A percentile compares a stretch with the other conserved stretches of the same genome.
phyloP scores from a whole-genome alignment of 176 grass and related monocot genomes.

The Oryza nivara region DNA sequence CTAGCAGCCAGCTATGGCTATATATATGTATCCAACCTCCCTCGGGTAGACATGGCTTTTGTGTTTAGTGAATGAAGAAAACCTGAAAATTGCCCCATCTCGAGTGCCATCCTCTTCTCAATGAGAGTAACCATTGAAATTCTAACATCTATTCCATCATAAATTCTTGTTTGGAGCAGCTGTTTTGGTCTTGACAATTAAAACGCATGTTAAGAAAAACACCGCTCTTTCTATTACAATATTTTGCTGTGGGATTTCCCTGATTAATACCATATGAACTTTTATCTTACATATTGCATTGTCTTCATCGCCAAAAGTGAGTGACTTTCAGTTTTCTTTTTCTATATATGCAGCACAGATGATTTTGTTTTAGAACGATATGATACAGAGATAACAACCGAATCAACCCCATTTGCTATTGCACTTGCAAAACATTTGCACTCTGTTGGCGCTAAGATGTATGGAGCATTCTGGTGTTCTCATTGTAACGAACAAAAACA shows the following conservation, averaged over 20 bases:
- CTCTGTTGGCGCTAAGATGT: conserved; percentile 94
- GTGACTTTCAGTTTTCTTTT: neutral
- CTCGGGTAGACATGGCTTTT: too few relatives aligned
- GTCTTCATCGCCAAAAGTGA: conserved; percentile 2
- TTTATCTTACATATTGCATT: neutral
- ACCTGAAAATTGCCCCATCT: too few relatives aligned
- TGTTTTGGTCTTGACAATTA: neutral
- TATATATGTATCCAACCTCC: too few relatives aligned
- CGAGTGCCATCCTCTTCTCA: too few relatives aligned
- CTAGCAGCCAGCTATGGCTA: too few relatives aligned
- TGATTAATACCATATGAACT: conserved; percentile 21
- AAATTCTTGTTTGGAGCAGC: neutral
- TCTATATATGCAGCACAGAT: conserved; percentile 61
- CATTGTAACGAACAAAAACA: conserved; percentile 98
- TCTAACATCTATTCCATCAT: too few relatives aligned
- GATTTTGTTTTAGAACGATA: conserved; percentile 84
- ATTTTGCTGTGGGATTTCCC: neutral
- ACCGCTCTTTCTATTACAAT: neutral
- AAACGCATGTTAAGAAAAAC: neutral
- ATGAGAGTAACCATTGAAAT: too few relatives aligned
- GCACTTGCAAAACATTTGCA: conserved; percentile 81
- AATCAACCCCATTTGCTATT: conserved; percentile 81
- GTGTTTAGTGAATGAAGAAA: too few relatives aligned
- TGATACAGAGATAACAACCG: conserved; percentile 71
- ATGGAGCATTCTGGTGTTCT: conserved; percentile 99